Conservation (phyloP, 192 early-diverging fungal genomes). For the Irineochytrium annulatum region DNA sequence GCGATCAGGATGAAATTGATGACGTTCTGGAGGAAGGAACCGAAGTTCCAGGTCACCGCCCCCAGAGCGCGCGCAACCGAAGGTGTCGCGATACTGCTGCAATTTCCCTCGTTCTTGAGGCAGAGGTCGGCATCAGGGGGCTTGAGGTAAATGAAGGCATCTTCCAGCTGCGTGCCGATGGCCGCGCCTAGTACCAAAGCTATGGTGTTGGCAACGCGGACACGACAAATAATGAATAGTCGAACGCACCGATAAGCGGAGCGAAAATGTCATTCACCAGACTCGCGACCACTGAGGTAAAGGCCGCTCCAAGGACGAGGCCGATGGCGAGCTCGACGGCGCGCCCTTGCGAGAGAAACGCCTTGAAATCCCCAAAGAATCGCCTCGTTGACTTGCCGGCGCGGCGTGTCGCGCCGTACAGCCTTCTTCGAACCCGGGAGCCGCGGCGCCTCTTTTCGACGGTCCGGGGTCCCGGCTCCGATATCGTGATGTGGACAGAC, state of each 20-base stretch:
- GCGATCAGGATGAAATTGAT: constrained; percentile 59
- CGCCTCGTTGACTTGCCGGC: constrained; percentile 7
- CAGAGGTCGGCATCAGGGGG: not conserved
- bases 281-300: constrained; percentile 20
- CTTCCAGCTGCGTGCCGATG: constrained; percentile 22
- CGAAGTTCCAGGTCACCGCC: constrained; percentile 38
- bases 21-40: constrained; percentile 54
- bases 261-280: constrained; percentile 18
- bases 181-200: constrained; percentile 25
- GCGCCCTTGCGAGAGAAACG: constrained; percentile 15
- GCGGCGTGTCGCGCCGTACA: no score
- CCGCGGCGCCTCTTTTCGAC: no score
- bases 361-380: constrained; percentile 11
- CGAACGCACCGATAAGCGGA: not conserved
- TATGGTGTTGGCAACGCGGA: not conserved
- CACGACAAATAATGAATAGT: not conserved
- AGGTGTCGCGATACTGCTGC: not conserved
- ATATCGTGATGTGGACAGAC: no score
- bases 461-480: no score
- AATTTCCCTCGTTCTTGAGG: not conserved
- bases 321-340: constrained; percentile 18
- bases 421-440: no score
- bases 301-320: constrained; percentile 20
- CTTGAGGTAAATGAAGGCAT: constrained; percentile 17
- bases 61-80: constrained; percentile 12